Evolutionary conservation across 2,329 filamentous ascomycete genomes (phyloP).

Genomic region (Colletotrichum sp.): DNA sequence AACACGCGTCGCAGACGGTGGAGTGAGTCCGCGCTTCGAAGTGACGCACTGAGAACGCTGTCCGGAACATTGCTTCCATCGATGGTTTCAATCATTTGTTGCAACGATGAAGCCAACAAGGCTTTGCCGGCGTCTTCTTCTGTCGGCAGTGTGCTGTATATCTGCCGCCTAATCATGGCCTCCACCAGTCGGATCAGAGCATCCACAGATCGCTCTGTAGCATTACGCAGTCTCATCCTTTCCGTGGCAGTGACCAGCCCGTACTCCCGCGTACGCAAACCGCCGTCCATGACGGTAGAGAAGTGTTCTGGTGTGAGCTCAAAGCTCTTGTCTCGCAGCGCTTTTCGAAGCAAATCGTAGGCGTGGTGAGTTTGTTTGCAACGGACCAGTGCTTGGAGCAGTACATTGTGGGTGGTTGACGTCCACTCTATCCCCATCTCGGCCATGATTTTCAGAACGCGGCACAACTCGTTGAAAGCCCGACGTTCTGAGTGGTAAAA

Average conservation of each 20-base stretch:
- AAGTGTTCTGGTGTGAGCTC: conserved; percentile 54
- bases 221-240: conserved; percentile 45
- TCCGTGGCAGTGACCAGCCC: conserved; percentile 46
- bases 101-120: conserved; percentile 33
- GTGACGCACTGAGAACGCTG: background rate
- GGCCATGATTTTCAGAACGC: conserved; percentile 54
- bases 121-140: conserved; percentile 25
- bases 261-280: conserved; percentile 50
- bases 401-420: conserved; percentile 52
- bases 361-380: conserved; percentile 56
- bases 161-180: conserved; percentile 35
- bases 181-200: conserved; percentile 48
- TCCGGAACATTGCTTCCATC: background rate
- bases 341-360: conserved; percentile 50
- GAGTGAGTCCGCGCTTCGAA: background rate
- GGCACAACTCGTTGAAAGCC: conserved; percentile 54
- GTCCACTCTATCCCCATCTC: conserved; percentile 52
- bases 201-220: conserved; percentile 47
- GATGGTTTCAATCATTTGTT: conserved; percentile 22
- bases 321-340: conserved; percentile 49
- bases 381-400: conserved; percentile 54
- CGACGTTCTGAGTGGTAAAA: conserved; percentile 70
- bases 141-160: background rate
- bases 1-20: background rate
- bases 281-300: conserved; percentile 57